These are phyloP conservation scores for Fusarium sp. DNA, from an alignment of 2,329 filamentous ascomycete species.

Conservation along the genomic window DNA sequence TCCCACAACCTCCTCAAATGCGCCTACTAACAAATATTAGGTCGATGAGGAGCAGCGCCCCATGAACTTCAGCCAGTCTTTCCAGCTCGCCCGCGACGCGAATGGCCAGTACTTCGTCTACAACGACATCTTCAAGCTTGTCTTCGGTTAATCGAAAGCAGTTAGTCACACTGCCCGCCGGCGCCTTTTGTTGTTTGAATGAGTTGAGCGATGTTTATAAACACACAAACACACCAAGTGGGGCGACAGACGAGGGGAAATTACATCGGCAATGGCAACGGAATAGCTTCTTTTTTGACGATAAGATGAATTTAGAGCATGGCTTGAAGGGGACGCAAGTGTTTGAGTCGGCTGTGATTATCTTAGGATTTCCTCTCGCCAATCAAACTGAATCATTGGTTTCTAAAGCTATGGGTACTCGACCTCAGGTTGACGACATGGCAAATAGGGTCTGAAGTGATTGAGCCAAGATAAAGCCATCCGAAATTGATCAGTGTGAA, in stretches of 20 bases:
- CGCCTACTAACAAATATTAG: constrained; percentile 54
- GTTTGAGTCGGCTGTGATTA: constrained; percentile 11
- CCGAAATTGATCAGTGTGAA: neutral
- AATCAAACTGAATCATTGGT: neutral
- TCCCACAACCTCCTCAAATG: neutral
- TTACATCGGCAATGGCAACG: constrained; percentile 24
- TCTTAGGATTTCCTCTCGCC: neutral
- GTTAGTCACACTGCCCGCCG: neutral
- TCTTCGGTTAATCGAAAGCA: constrained; percentile 65
- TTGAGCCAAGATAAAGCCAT: neutral
- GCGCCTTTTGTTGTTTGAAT: constrained; percentile 2
- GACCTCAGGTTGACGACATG: constrained; percentile 1
- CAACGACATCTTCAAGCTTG: constrained; percentile 95
- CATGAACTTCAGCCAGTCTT: constrained; percentile 91
- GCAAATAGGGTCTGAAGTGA: neutral
- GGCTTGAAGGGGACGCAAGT: neutral
- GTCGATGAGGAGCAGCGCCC: constrained; percentile 86
- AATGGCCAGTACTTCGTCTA: constrained; percentile 81
- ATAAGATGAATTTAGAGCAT: constrained; percentile 38
- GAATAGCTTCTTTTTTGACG: constrained; percentile 33
- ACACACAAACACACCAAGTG: constrained; percentile 27
- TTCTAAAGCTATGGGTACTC: constrained; percentile 2
- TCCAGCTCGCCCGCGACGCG: constrained; percentile 80
- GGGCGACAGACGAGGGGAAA: constrained; percentile 29
- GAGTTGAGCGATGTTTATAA: constrained; percentile 11